These are phyloP conservation scores for Triticum monococcum DNA, from an alignment of 176 grass and related monocot genomes.

Conservation along the genomic window DNA sequence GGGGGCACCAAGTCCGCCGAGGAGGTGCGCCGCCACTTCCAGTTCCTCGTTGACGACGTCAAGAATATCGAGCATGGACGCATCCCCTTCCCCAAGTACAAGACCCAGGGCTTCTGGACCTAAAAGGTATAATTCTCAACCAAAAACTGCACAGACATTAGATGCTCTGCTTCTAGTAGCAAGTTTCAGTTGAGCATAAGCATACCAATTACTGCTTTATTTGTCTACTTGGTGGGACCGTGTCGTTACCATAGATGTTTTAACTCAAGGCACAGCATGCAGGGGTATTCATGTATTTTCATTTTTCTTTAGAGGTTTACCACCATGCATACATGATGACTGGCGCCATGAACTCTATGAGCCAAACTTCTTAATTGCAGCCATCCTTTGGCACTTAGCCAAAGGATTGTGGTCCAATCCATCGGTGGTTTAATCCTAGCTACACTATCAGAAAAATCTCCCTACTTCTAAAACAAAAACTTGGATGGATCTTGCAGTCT, in stretches of 20 bases:
- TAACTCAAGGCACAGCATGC: no score
- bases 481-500: neutral
- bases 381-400: neutral
- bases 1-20: constrained; percentile 78
- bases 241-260: no score
- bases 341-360: neutral
- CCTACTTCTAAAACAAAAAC: neutral
- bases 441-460: constrained; percentile 20
- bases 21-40: constrained; percentile 73
- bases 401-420: neutral
- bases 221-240: neutral
- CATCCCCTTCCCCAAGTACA: constrained; percentile 64
- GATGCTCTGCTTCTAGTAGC: neutral
- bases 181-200: neutral
- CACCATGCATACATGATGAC: constrained; percentile 2
- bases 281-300: constrained; percentile 7
- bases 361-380: neutral
- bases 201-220: neutral
- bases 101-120: constrained; percentile 47
- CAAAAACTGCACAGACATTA: constrained; percentile 6
- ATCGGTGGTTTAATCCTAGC: constrained; percentile 12
- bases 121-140: constrained; percentile 12
- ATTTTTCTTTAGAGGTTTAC: constrained; percentile 15
- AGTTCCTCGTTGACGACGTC: constrained; percentile 63
- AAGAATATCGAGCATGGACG: constrained; percentile 50